Conservation (phyloP, 2,329 filamentous ascomycete species). For the Fusarium sublunatum region DNA sequence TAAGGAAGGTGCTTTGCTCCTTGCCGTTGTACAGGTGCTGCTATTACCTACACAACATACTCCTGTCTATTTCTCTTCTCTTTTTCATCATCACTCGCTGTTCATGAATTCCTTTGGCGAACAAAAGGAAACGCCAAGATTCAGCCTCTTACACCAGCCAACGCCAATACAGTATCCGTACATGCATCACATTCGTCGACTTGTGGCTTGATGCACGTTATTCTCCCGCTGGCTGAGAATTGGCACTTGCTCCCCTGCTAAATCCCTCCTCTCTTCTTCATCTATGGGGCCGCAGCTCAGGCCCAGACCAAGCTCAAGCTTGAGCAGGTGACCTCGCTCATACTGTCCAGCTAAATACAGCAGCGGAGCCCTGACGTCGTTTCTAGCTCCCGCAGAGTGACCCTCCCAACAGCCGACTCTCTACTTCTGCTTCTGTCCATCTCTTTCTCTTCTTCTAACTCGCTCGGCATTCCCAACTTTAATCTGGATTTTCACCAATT, state of each 20-base stretch:
- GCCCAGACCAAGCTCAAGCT: constrained; percentile 11
- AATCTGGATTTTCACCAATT: constrained; percentile 8
- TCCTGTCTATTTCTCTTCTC: not conserved
- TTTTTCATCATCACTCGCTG: not conserved
- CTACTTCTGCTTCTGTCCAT: constrained; percentile 27
- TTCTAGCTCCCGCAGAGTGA: constrained; percentile 16
- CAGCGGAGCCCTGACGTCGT: constrained; percentile 49
- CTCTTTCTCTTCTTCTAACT: constrained; percentile 11
- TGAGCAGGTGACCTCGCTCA: constrained; percentile 30
- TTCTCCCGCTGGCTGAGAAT: constrained; percentile 11
- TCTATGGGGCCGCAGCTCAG: constrained; percentile 26
- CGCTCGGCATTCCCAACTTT: constrained; percentile 10
- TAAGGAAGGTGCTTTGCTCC: constrained; percentile 5
- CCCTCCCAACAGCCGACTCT: constrained; percentile 33
- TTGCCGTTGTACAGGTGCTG: no score
- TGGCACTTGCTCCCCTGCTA: constrained; percentile 19
- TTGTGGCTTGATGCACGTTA: constrained; percentile 27
- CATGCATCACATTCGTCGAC: constrained; percentile 15
- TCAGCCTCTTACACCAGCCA: not conserved
- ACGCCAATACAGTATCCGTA: not conserved
- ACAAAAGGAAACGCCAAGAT: not conserved
- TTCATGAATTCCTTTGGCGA: not conserved
- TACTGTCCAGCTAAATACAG: constrained; percentile 8
- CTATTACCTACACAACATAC: not conserved
- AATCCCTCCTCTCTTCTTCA: constrained; percentile 20